Evolutionary conservation across 176 grass and related monocot species (phyloP).

Genomic region (Carex kokanica): DNA sequence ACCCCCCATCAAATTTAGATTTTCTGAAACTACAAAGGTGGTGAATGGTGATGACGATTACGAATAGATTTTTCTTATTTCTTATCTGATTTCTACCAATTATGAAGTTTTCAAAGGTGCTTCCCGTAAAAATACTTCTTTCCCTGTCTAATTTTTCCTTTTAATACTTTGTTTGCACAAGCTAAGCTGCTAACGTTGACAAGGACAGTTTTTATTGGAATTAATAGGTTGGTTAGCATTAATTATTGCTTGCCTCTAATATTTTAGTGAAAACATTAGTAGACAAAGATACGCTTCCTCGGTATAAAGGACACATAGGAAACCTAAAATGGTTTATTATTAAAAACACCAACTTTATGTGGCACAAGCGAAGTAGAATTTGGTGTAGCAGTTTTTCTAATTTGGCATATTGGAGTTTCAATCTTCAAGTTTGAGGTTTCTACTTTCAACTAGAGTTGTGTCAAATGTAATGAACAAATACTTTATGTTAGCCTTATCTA

Average conservation of each 20-base stretch:
- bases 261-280: background rate
- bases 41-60: background rate
- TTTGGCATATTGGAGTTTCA: background rate
- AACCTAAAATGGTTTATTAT: background rate
- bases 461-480: background rate
- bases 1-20: background rate
- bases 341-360: background rate
- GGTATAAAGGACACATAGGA: background rate
- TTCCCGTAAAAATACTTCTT: background rate
- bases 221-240: background rate
- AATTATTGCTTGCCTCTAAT: slow-evolving; percentile 6
- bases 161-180: background rate
- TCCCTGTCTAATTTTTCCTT: background rate
- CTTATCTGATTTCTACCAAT: too few species aligned
- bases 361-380: background rate
- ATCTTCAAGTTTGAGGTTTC: background rate
- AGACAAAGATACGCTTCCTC: background rate
- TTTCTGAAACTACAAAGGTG: background rate
- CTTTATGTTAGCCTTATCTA: background rate
- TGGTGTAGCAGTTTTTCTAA: too few species aligned
- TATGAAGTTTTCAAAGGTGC: background rate
- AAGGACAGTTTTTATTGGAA: background rate
- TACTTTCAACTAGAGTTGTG: background rate
- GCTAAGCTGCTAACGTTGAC: background rate
- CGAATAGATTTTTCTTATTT: too few species aligned